phyloP scores from a whole-genome alignment of 495 filamentous ascomycete genomes.

The Aspergillus bertholletiae region DNA sequence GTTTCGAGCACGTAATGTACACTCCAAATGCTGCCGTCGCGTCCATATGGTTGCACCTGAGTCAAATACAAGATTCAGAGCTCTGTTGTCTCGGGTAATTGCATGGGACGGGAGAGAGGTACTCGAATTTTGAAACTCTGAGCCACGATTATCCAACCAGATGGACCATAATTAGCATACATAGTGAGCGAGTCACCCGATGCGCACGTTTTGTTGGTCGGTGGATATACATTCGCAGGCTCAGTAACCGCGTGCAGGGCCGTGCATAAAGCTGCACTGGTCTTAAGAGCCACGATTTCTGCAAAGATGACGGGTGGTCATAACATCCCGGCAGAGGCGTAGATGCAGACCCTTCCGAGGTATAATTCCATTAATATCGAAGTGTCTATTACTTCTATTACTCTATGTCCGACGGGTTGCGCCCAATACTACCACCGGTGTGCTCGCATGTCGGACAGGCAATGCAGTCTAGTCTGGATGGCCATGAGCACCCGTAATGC shows the following conservation, averaged over 20 bases:
- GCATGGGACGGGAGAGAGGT: slow-evolving; percentile 5
- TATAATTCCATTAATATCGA: background rate
- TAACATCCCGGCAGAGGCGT: background rate
- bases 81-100: slow-evolving; percentile 15
- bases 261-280: slow-evolving; percentile 5
- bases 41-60: background rate
- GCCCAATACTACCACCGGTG: background rate
- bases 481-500: background rate
- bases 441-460: background rate
- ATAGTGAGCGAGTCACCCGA: slow-evolving; percentile 8
- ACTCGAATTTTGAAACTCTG: slow-evolving; percentile 1
- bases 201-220: background rate
- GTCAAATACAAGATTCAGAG: background rate
- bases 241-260: slow-evolving; percentile 10
- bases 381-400: background rate
- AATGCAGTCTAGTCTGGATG: background rate
- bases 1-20: background rate
- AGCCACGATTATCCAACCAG: slow-evolving; percentile 1
- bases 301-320: background rate
- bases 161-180: background rate
- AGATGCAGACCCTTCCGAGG: background rate
- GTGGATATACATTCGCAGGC: background rate
- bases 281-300: background rate
- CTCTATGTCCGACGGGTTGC: background rate
- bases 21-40: background rate